Evolutionary conservation across 1,139 yeast species (phyloP).

Genomic region (Debaryomyces sp.): DNA sequence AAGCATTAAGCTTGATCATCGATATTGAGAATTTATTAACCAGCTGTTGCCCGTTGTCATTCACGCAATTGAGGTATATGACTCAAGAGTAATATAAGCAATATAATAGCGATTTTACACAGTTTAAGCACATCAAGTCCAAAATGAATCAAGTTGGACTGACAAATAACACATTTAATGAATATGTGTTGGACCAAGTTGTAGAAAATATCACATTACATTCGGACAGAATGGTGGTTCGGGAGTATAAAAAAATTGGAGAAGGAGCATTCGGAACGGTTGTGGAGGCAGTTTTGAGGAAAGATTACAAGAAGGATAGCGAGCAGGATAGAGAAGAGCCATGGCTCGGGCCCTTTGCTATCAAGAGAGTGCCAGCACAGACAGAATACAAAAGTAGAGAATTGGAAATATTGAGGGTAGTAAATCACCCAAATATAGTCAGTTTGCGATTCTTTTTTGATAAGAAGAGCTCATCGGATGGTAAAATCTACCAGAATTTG

Average conservation of each 20-base stretch:
- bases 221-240: slow-evolving; percentile 63
- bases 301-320: slow-evolving; percentile 30
- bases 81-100: background rate
- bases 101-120: background rate
- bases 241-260: slow-evolving; percentile 73
- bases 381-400: slow-evolving; percentile 83
- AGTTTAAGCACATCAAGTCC: background rate
- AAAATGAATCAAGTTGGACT: slow-evolving; percentile 9
- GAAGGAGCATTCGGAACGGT: slow-evolving; percentile 89
- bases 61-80: slow-evolving; percentile 2
- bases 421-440: slow-evolving; percentile 79
- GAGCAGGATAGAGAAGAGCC: slow-evolving; percentile 24
- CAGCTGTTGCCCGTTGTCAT: background rate
- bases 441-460: slow-evolving; percentile 67
- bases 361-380: slow-evolving; percentile 81
- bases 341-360: slow-evolving; percentile 82
- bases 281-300: slow-evolving; percentile 64
- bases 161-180: slow-evolving; percentile 15
- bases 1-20: background rate
- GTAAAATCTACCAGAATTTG: slow-evolving; percentile 70
- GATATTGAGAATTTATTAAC: background rate
- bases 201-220: slow-evolving; percentile 58
- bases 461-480: slow-evolving; percentile 61
- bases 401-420: slow-evolving; percentile 69
- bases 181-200: slow-evolving; percentile 54